A percentile compares a stretch with the other conserved stretches of the same genome.
Evolutionary conservation across 306 rosid species (phyloP).

Genomic region (Alnus rubra): DNA sequence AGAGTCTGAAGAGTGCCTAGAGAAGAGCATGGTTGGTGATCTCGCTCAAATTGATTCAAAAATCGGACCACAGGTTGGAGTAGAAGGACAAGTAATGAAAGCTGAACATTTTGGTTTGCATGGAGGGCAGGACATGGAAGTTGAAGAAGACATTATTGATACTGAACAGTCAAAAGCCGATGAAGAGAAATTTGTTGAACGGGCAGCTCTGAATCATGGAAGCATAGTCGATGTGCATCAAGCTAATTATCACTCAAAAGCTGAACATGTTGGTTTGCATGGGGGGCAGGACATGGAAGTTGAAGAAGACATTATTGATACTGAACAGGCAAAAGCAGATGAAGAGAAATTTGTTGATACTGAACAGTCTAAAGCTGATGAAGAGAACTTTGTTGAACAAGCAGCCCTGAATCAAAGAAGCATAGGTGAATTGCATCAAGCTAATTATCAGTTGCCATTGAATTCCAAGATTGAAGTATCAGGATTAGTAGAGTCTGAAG

Average conservation of each 20-base stretch:
- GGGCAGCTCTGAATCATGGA: too few species aligned
- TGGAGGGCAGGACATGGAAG: conserved; percentile 52
- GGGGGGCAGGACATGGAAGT: conserved; percentile 51
- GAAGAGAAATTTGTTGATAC: conserved; percentile 38
- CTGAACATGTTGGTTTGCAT: too few species aligned
- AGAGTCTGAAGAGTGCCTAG: conserved; percentile 10
- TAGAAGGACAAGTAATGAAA: conserved; percentile 36
- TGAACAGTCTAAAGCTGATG: conserved; percentile 29
- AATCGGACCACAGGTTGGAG: conserved; percentile 24
- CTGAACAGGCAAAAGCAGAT: too few species aligned
- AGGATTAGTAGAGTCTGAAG: conserved; percentile 14
- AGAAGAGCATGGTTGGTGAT: conserved; percentile 24
- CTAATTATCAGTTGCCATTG: conserved; percentile 52
- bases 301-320: conserved; percentile 39
- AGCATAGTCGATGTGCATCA: too few species aligned
- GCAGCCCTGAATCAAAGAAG: conserved; percentile 32
- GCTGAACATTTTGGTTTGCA: conserved; percentile 43
- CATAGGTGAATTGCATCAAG: conserved; percentile 35
- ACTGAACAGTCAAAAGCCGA: too few species aligned
- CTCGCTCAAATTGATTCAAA: conserved; percentile 28
- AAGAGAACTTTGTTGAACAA: conserved; percentile 34
- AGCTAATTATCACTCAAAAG: too few species aligned
- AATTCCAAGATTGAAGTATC: conserved; percentile 14
- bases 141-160: conserved; percentile 27
- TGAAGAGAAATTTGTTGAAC: too few species aligned